Base-by-base conservation (phyloP, 805 yeast species). In the Candida loeiensis region DNA sequence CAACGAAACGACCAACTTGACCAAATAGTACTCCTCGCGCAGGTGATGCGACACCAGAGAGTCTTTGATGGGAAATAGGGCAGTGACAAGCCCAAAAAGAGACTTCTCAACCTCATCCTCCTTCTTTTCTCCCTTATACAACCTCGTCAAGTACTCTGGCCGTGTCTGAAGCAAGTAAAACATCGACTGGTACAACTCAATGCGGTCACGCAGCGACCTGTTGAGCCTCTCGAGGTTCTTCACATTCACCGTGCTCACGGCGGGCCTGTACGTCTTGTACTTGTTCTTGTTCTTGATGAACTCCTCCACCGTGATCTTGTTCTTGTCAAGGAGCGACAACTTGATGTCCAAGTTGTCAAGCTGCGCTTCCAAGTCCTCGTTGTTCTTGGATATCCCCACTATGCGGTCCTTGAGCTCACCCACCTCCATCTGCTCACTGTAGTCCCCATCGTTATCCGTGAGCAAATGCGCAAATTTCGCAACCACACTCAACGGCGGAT, bases 141-240 rank as follows among this genome's bases (percentile, higher is more conserved):
- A 58, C 11, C 78, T 63, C 2, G 80, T 69, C 54, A 90, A 71
- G 53, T 91, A 91, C 1, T 60, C 57, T 0, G 95, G 85, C 51
- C 86, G 87, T 0, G 95, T 85, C 57, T 93, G 98, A 32, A 93
- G 59, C 18, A 91, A 63, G 54, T 83, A 93, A 49, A 93, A 81
- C 37, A 91, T 55, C 16, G 85, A 83, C 50, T 83, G 96, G 59
- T 84, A 85, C 1, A 78, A 59, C 45, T 82, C 89, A 37, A 80
- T 66, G 44, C 86, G 69, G 17, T 69, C 70, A 43, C 72, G 66
- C 8, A 76, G 58, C 3, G 73, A 59, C 40, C 68, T 69, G 45
- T 60, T 65, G 48, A 61, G 60, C 21, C 50, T 51, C 13, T 63
- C 69, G 35, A 64, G 45, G 27, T 45, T 48, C 45, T 54, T 59